Evolutionary conservation across 345 rosid genomes (phyloP), one percentile per base, ranked within the genome.

Genomic region (Rhodomyrtus tomentosa): DNA sequence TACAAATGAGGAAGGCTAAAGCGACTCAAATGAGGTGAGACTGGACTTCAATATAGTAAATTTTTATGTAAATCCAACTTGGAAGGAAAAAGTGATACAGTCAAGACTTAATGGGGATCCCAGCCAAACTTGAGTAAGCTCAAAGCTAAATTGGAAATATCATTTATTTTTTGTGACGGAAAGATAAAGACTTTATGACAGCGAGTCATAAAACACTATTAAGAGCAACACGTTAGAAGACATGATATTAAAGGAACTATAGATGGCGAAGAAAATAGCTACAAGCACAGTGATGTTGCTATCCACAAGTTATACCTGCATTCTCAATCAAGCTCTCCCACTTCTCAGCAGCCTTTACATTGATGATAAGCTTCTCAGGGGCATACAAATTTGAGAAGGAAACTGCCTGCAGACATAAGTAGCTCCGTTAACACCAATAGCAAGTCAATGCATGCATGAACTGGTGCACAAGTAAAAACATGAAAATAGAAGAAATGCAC

Each of bases 281-380:
- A 45, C 68, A 82, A 81, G 51, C 18, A n/a, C 62, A 32, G 22
- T 1, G 80, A 20, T 29, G 38, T 27, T 27, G 38, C 38, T 52
- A 82, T 20, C 50, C 4, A 55, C n/a, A 25, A 76, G 50, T 13
- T 12, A 42, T 91, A 95, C 96, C 99, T 58, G 98, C 99, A 87
- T 95, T 94, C 92, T 96, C 98, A 55, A 96, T 86, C 55, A 85
- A 91, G 86, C 89, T 87, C 83, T 95, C 99, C 98, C 98, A 96
- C 87, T 92, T 95, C 90, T 95, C 98, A 24, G 98, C 96, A 85
- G 94, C 97, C 90, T 91, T 83, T 38, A 94, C 98, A 85, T 96
- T 95, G 72, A 96, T 88, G 62, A 96, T 96, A 80, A 96, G 90
- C 84, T 96, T 98, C 89, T 96, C 98, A 11, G 98, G 98, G 55